Conservation (phyloP, 805 yeast species). For the Saccharomyces eubayanus region DNA sequence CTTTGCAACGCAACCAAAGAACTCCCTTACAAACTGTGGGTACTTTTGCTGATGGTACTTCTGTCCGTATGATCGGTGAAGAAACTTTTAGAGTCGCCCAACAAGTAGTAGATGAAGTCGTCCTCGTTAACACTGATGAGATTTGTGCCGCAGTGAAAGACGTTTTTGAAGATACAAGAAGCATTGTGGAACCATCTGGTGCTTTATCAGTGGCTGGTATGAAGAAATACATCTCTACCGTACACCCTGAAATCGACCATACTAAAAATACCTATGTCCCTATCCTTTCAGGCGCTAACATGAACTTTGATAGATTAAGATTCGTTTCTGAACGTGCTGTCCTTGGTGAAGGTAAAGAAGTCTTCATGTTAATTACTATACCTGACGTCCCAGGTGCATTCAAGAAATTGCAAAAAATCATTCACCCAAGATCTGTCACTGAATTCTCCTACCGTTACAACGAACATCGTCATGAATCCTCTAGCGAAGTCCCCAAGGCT, state of each 20-base stretch:
- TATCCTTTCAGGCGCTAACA: constrained; percentile 90
- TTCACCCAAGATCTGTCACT: constrained; percentile 84
- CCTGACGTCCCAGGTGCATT: constrained; percentile 94
- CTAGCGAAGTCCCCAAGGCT: constrained; percentile 45
- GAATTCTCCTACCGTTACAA: constrained; percentile 86
- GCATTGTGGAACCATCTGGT: constrained; percentile 94
- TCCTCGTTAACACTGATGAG: constrained; percentile 83
- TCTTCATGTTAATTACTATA: constrained; percentile 78
- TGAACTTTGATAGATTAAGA: constrained; percentile 93
- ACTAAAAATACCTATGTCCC: constrained; percentile 67
- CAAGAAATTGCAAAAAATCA: constrained; percentile 60
- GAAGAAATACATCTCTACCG: constrained; percentile 60
- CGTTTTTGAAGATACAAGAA: constrained; percentile 89
- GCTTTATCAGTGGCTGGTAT: constrained; percentile 94
- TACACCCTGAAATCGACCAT: constrained; percentile 65
- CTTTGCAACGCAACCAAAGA: constrained; percentile 49
- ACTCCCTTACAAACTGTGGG: constrained; percentile 68
- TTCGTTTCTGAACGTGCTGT: constrained; percentile 96
- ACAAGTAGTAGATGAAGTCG: constrained; percentile 80
- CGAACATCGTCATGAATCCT: constrained; percentile 30
- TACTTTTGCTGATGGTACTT: constrained; percentile 97
- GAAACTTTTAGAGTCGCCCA: constrained; percentile 81
- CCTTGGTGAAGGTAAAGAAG: constrained; percentile 97
- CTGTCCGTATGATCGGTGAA: constrained; percentile 81
- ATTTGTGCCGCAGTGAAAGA: constrained; percentile 96